Evolutionary conservation across 2,329 filamentous ascomycete species (phyloP).

Genomic region (Microdochium paspali): DNA sequence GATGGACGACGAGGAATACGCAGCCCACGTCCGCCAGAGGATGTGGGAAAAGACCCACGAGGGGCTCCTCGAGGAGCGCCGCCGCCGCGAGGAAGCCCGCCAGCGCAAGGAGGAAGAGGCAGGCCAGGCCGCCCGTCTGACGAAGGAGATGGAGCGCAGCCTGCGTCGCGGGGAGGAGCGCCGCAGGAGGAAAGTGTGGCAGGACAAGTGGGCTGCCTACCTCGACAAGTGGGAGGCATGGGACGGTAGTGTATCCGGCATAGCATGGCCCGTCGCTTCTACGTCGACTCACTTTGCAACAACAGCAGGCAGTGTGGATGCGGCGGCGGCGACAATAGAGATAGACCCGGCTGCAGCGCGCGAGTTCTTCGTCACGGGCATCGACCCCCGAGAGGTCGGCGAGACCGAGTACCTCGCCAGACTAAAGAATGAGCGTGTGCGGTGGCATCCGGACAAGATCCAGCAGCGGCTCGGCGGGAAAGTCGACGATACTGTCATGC

Average conservation of each 20-base stretch:
- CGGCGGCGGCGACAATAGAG: no score
- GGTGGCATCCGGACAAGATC: slow-evolving; percentile 98
- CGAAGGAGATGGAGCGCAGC: slow-evolving; percentile 59
- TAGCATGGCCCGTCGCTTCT: no score
- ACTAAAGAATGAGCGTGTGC: slow-evolving; percentile 76
- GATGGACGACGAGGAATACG: slow-evolving; percentile 93
- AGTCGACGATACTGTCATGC: slow-evolving; percentile 64
- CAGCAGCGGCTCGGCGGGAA: slow-evolving; percentile 74
- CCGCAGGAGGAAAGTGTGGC: slow-evolving; percentile 42
- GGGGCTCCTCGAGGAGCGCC: slow-evolving; percentile 69
- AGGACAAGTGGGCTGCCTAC: slow-evolving; percentile 57
- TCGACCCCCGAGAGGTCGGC: slow-evolving; percentile 32
- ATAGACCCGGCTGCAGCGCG: slow-evolving; percentile 52
- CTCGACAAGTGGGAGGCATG: slow-evolving; percentile 33
- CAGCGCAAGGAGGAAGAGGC: slow-evolving; percentile 28
- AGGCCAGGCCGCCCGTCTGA: slow-evolving; percentile 34
- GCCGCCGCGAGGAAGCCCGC: slow-evolving; percentile 45
- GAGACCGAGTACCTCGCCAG: slow-evolving; percentile 34
- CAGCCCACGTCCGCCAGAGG: slow-evolving; percentile 68
- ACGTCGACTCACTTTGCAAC: no score
- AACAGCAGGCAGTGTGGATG: no score
- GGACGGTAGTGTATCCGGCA: not conserved
- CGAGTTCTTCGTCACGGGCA: slow-evolving; percentile 53
- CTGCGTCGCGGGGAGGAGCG: slow-evolving; percentile 59
- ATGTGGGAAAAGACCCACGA: slow-evolving; percentile 97